Evolutionary conservation across 371 early-diverging fungal genomes (phyloP), one percentile per base, ranked within the genome.

Genomic region (Apophysomyces sp.): DNA sequence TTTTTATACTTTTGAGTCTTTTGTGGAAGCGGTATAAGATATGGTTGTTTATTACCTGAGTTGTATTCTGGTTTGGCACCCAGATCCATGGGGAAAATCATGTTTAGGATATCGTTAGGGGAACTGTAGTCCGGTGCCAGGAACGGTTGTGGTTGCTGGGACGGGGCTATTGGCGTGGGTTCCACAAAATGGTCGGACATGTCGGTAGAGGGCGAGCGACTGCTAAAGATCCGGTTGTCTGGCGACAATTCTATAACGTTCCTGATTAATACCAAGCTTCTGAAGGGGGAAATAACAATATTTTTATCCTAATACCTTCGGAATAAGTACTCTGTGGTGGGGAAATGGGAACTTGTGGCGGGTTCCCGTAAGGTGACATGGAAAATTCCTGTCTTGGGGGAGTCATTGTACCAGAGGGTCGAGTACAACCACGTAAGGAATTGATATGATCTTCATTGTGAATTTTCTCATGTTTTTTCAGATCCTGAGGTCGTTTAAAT

Each of bases 401-500:
- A 34, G 69, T 61, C 16, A 56, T 28, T 18, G 58, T 51, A 12
- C 36, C 39, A 26, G 29, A 37, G 34, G 40, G 57, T 55, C 49
- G 36, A 8, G 60, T 52, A 49, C 55, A 21, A 40, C 56, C 49
- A 27, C 27, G 39, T 28, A 55, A 55, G n/a, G 66, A 21, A 41
- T 12, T 52, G 31, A 56, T 27, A 30, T 67, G 61, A 30, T 74
- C 73, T 56, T 89, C 89, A n/a, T 78, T 72, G 67, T 94, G 95
- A 13, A 87, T 87, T 68, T 88, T 89, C 61, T 90, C 89, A 70
- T 95, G 95, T 70, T 95, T 95, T 71, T 91, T 93, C 65, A 92
- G 73, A 69, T 95, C 95, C 80, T 94, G 94, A 2, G 91, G 92
- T 8, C 95, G 83, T 76, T 95, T 95, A 78, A 95, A 95, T 16